These are phyloP conservation scores for Austroboletus niveus DNA, from an alignment of 1,284 basidiomycete genomes.

Conservation along the genomic window DNA sequence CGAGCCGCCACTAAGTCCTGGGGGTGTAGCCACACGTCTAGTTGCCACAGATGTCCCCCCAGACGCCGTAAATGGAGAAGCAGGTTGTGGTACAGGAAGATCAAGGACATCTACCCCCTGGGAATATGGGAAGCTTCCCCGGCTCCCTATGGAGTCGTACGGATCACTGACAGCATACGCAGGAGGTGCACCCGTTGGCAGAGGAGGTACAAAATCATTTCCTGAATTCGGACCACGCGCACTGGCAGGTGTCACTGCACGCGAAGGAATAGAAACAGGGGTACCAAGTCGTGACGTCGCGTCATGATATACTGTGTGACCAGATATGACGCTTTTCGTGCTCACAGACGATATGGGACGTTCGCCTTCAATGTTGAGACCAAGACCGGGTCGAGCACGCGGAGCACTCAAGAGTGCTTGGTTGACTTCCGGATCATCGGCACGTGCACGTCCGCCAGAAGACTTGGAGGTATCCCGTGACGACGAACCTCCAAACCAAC, in stretches of 20 bases:
- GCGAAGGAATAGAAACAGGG: slow-evolving; percentile 44
- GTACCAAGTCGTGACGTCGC: slow-evolving; percentile 53
- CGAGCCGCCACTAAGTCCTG: slow-evolving; percentile 44
- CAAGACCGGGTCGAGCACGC: slow-evolving; percentile 26
- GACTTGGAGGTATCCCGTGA: slow-evolving; percentile 39
- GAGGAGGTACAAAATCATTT: slow-evolving; percentile 10
- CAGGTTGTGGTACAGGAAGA: slow-evolving; percentile 54
- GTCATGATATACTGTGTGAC: slow-evolving; percentile 58
- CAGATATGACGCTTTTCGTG: slow-evolving; percentile 49
- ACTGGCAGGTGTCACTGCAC: slow-evolving; percentile 41
- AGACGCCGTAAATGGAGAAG: slow-evolving; percentile 47
- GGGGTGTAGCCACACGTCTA: slow-evolving; percentile 40
- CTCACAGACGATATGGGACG: slow-evolving; percentile 59
- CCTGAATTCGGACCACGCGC: slow-evolving; percentile 17
- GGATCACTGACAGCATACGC: slow-evolving; percentile 36
- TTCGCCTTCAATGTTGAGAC: slow-evolving; percentile 36
- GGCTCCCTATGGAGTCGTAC: slow-evolving; percentile 20
- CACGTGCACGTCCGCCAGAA: slow-evolving; percentile 29
- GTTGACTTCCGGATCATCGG: slow-evolving; percentile 47
- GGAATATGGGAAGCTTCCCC: slow-evolving; percentile 18
- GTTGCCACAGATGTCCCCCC: slow-evolving; percentile 27
- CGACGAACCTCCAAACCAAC: slow-evolving; percentile 47
- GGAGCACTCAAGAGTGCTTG: slow-evolving; percentile 33
- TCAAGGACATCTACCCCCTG: slow-evolving; percentile 54
- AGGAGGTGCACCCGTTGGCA: slow-evolving; percentile 32